A percentile compares a stretch with the other conserved stretches of the same genome.
Evolutionary conservation across 2,329 filamentous ascomycete genomes (phyloP).

Genomic region (Aspergillus fijiensis): DNA sequence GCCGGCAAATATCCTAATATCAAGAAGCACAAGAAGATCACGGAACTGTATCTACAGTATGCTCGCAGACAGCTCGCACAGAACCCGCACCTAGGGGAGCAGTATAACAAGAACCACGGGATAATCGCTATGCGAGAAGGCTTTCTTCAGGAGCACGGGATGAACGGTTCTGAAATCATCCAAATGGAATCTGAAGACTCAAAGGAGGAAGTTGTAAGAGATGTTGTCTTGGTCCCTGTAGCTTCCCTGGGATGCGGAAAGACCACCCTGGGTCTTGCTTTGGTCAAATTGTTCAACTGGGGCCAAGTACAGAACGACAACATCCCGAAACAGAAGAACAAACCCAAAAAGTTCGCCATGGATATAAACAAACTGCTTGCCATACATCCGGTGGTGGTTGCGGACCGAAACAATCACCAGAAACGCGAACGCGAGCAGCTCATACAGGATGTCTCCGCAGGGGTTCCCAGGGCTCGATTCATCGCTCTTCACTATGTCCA

Average conservation of each 20-base stretch:
- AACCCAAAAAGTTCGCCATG: conserved; percentile 74
- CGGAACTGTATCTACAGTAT: conserved; percentile 84
- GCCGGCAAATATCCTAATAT: conserved; percentile 68
- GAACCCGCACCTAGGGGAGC: conserved; percentile 65
- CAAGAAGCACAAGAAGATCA: conserved; percentile 87
- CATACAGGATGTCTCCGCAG: conserved; percentile 69
- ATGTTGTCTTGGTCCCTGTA: conserved; percentile 83
- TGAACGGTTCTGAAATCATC: conserved; percentile 87
- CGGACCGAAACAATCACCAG: conserved; percentile 93
- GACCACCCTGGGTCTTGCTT: conserved; percentile 82
- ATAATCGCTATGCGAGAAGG: conserved; percentile 90
- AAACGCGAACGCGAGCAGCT: conserved; percentile 84
- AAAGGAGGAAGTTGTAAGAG: conserved; percentile 54
- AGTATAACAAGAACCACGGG: conserved; percentile 85
- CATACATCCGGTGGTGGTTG: conserved; percentile 71
- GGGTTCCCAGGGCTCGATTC: conserved; percentile 64
- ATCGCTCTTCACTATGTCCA: conserved; percentile 90
- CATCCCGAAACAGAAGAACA: conserved; percentile 71
- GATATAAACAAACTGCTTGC: conserved; percentile 66
- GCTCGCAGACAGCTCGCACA: conserved; percentile 70
- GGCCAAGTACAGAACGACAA: conserved; percentile 97
- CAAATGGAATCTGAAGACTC: conserved; percentile 60
- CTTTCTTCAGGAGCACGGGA: conserved; percentile 77
- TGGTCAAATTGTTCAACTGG: conserved; percentile 83
- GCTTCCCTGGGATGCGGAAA: conserved; percentile 96